Evolutionary conservation across 768 basidiomycete species (phyloP).

Genomic region (Candolleomyces efflorescens): DNA sequence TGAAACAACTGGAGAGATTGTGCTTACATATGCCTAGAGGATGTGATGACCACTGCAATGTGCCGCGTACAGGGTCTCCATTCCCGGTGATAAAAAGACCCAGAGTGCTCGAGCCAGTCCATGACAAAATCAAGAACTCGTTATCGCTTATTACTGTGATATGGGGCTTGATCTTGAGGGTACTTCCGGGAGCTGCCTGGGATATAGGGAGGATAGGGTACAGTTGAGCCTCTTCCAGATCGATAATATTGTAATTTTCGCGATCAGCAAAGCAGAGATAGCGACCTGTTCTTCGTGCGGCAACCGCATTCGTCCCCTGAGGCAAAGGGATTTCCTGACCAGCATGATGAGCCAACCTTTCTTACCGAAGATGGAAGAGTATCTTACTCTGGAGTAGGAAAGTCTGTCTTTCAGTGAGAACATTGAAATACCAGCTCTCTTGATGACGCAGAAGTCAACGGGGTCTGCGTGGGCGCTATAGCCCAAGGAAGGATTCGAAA

Average conservation of each 20-base stretch:
- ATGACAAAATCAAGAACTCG: conserved; percentile 85
- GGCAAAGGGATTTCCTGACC: conserved; percentile 68
- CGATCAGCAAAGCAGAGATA: conserved; percentile 73
- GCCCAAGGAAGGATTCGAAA: conserved; percentile 28
- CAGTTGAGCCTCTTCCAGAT: conserved; percentile 67
- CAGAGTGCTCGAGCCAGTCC: conserved; percentile 75
- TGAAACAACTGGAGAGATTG: not conserved
- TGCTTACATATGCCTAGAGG: conserved; percentile 72
- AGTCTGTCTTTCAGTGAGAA: conserved; percentile 65
- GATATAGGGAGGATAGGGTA: conserved; percentile 76
- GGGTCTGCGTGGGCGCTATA: conserved; percentile 38
- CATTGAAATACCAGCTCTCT: conserved; percentile 58
- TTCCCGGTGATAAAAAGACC: conserved; percentile 83
- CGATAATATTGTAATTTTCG: conserved; percentile 71
- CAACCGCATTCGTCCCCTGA: not conserved
- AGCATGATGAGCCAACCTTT: not conserved
- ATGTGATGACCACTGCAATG: conserved; percentile 80
- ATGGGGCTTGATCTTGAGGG: conserved; percentile 52
- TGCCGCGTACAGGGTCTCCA: conserved; percentile 88
- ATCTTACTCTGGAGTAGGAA: conserved; percentile 51
- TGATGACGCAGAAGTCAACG: conserved; percentile 71
- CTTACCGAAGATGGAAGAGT: not conserved
- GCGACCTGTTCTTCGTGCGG: conserved; percentile 60
- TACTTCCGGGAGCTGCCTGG: conserved; percentile 48
- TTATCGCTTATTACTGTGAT: conserved; percentile 71